Evolutionary conservation across 768 basidiomycete species (phyloP).

Genomic region (Pisolithus microcarpus): DNA sequence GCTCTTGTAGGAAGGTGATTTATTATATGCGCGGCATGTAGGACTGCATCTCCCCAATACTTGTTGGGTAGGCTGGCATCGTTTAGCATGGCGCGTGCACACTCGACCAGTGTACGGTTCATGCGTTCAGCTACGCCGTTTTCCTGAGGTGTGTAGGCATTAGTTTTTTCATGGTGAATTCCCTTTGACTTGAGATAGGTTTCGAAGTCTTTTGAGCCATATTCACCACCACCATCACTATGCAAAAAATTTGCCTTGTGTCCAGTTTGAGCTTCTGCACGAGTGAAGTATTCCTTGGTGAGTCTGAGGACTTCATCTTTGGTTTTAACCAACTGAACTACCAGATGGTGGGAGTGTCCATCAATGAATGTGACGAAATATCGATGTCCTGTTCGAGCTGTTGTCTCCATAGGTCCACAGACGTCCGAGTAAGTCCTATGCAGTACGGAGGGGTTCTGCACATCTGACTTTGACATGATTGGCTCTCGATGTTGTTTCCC

Average conservation of each 20-base stretch:
- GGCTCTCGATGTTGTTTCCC: conserved; percentile 16
- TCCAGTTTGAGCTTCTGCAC: conserved; percentile 5
- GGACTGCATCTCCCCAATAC: conserved; percentile 3
- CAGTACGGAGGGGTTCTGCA: background rate
- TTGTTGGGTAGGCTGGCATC: background rate
- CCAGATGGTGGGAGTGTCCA: conserved; percentile 10
- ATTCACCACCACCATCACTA: conserved; percentile 21
- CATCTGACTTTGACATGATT: conserved; percentile 6
- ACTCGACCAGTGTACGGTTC: conserved; percentile 31
- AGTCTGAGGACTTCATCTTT: conserved; percentile 8
- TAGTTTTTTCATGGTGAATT: conserved; percentile 12
- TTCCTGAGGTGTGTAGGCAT: conserved; percentile 29
- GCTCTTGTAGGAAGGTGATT: background rate
- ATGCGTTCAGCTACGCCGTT: conserved; percentile 37
- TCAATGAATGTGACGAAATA: conserved; percentile 19
- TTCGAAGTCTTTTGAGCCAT: conserved; percentile 1
- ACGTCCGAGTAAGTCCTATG: conserved; percentile 13
- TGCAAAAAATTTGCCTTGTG: conserved; percentile 15
- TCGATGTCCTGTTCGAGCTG: background rate
- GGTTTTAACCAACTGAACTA: conserved; percentile 5
- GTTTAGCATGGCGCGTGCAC: conserved; percentile 23
- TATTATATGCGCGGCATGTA: background rate
- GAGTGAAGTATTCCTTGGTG: conserved; percentile 9
- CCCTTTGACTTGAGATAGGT: conserved; percentile 7
- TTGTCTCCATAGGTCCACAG: conserved; percentile 12